A percentile compares a stretch with the other conserved stretches of the same genome.
phyloP scores from a whole-genome alignment of 257 asterid genomes.

The Petrea volubilis region DNA sequence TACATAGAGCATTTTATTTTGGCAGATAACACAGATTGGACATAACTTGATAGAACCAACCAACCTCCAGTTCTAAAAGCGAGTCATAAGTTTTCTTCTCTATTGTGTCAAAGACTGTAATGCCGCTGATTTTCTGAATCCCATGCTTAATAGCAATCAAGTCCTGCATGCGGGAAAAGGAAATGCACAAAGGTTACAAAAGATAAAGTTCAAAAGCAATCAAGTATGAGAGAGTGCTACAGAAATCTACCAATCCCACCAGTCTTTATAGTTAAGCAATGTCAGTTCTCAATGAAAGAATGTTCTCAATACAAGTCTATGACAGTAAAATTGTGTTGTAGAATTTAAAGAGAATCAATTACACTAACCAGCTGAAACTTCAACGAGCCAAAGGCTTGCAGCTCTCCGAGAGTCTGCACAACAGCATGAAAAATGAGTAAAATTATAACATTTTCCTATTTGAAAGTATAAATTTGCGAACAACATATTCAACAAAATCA shows the following conservation, averaged over 20 bases:
- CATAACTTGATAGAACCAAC: conserved; percentile 20
- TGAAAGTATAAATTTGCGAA: conserved; percentile 13
- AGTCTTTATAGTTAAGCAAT: background rate
- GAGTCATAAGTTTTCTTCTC: conserved; percentile 88
- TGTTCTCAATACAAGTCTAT: background rate
- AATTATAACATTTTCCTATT: background rate
- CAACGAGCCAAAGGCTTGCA: conserved; percentile 68
- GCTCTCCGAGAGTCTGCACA: conserved; percentile 75
- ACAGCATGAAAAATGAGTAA: conserved; percentile 27
- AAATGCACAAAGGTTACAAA: background rate
- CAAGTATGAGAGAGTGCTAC: background rate
- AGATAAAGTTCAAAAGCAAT: conserved; percentile 7
- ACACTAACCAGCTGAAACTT: conserved; percentile 81
- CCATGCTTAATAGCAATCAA: conserved; percentile 86
- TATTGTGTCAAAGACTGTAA: conserved; percentile 74
- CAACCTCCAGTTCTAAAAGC: conserved; percentile 79
- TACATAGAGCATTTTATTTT: background rate
- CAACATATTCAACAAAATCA: background rate
- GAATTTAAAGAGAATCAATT: conserved; percentile 11
- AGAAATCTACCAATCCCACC: background rate
- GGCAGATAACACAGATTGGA: background rate
- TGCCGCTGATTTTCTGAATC: conserved; percentile 86
- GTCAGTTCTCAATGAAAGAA: background rate
- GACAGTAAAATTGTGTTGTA: background rate
- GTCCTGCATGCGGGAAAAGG: conserved; percentile 53